Evolutionary conservation across 83 land plant genomes (phyloP).

Genomic region (Diphasiastrum complanatum): DNA sequence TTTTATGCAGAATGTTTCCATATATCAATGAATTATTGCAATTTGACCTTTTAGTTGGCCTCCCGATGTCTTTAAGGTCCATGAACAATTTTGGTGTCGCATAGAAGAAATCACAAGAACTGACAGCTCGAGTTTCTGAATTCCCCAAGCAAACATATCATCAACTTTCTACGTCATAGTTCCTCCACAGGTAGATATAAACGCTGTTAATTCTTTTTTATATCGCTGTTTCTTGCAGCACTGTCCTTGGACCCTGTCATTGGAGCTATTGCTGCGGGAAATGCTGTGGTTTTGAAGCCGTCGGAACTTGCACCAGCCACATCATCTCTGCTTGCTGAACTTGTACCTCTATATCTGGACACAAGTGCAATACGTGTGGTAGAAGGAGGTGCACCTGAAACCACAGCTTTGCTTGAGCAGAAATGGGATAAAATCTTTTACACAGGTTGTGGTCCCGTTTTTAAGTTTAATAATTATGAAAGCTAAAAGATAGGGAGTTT

Average conservation of each 20-base stretch:
- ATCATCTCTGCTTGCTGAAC: conserved; percentile 46
- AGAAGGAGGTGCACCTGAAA: conserved; percentile 55
- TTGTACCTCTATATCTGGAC: conserved; percentile 56
- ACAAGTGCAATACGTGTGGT: conserved; percentile 48
- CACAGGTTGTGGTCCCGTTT: conserved; percentile 46
- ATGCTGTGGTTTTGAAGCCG: conserved; percentile 65
- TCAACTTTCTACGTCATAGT: too few relatives aligned
- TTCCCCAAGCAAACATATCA: too few relatives aligned
- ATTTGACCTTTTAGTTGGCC: too few relatives aligned
- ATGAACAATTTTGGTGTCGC: too few relatives aligned
- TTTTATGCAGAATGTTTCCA: too few relatives aligned
- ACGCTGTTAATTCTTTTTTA: too few relatives aligned
- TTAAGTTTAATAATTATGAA: neutral
- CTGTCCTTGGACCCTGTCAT: conserved; percentile 68
- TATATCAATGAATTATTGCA: too few relatives aligned
- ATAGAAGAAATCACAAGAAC: too few relatives aligned
- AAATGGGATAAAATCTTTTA: conserved; percentile 95
- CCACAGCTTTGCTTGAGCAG: conserved; percentile 47
- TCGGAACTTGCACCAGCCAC: conserved; percentile 82
- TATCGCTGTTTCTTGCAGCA: too few relatives aligned
- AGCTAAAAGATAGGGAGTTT: neutral
- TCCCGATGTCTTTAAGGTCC: too few relatives aligned
- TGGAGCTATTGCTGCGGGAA: conserved; percentile 91
- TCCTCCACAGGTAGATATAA: too few relatives aligned
- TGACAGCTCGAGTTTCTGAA: too few relatives aligned